Evolutionary conservation across 345 rosid genomes (phyloP), one percentile per base, ranked within the genome.

Genomic region (Viola odorata): DNA sequence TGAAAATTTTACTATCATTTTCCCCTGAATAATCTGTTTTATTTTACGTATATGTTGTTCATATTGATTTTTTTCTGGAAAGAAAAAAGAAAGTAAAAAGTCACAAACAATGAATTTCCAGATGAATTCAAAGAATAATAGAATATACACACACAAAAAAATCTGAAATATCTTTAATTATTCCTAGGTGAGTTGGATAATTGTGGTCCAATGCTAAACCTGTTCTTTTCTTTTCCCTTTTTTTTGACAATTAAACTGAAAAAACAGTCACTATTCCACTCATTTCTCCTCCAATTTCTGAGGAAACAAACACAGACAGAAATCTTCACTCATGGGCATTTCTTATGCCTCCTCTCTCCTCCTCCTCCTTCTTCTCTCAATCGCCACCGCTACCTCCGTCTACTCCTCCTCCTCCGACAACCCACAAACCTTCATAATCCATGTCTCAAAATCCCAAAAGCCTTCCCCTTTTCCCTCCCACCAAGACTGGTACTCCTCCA

Each of bases 401-500:
- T 6, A 12, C 50, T 47, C 50, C 8, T 69, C 54, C 8, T 54
- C 76, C 12, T 73, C 69, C 0, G 68, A 75, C 67, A 42, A 37
- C 45, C 70, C 69, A 12, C 75, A 78, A 14, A 79, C 77, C 39
- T 91, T 82, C 82, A 84, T 91, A 71, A 63, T 88, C 73, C 85
- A 85, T 60, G 83, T 81, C 12, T 80, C 86, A 0, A 65, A 70
- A 53, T 65, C 91, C 17, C 85, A 79, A 57, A 90, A 78, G 77
- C 96, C 98, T 0, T 5, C 90, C 39, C 78, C 75, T 64, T 87
- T 84, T 74, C 57, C 83, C 68, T 69, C 88, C 38, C 82, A 77
- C 69, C 73, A 36, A 47, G 81, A 84, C 57, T 91, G 96, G 96
- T 83, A 88, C 79, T 5, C 71, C 64, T 74, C 89, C 71, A 72